Conservation (phyloP, 2,329 filamentous ascomycete species). For the Fusarium austroafricanum region DNA sequence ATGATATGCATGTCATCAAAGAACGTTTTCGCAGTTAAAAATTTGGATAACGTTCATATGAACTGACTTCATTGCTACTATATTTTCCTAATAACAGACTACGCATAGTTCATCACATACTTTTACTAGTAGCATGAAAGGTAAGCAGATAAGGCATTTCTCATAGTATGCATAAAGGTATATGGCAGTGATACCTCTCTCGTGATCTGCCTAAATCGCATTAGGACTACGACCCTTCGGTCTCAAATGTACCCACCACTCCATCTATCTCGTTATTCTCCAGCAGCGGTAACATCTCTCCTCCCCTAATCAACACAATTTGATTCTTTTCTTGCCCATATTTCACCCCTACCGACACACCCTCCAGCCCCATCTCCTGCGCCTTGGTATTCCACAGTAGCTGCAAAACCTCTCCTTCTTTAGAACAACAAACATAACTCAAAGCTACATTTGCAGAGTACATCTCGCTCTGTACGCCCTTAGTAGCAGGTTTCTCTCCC, state of each 20-base stretch:
- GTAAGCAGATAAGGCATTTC: not conserved
- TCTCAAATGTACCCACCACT: constrained; percentile 1
- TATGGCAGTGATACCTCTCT: not conserved
- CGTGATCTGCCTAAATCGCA: not conserved
- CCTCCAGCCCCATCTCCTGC: constrained; percentile 70
- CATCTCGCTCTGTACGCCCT: constrained; percentile 80
- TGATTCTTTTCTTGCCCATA: constrained; percentile 54
- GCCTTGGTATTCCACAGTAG: constrained; percentile 79
- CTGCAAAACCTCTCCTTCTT: constrained; percentile 70
- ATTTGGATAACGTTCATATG: constrained; percentile 14
- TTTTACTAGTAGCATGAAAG: too few relatives aligned
- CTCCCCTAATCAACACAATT: constrained; percentile 65
- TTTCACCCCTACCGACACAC: constrained; percentile 63
- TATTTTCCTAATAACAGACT: not conserved
- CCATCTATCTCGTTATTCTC: constrained; percentile 10
- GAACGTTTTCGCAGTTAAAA: constrained; percentile 1
- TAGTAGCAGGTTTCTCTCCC: constrained; percentile 76
- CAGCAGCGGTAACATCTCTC: constrained; percentile 52
- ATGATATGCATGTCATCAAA: constrained; percentile 3
- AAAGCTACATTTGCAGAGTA: constrained; percentile 72
- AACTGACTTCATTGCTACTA: not conserved
- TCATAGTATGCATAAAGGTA: not conserved
- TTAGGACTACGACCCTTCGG: constrained; percentile 5
- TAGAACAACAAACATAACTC: constrained; percentile 73
- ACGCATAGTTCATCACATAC: not conserved